Evolutionary conservation across 108 stramenopile species (phyloP).

Genomic region (Fistulifera pelliculosa): DNA sequence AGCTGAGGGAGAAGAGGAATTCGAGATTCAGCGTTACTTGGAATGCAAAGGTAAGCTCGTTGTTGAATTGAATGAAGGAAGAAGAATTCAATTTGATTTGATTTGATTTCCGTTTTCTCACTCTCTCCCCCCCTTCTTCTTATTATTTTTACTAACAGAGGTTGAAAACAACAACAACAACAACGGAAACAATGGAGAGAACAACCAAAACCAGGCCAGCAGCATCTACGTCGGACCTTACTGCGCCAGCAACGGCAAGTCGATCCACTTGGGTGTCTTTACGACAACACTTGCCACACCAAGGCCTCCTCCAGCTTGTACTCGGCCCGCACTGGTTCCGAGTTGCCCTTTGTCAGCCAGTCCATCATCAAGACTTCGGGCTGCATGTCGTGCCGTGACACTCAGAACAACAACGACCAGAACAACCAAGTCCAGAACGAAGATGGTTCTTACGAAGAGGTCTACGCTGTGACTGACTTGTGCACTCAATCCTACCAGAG

Average conservation of each 20-base stretch:
- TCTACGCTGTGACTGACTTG: conserved; percentile 44
- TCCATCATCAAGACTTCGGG: conserved; percentile 35
- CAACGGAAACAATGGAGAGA: conserved; percentile 34
- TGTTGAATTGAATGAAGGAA: too few species aligned
- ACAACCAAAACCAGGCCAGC: conserved; percentile 23
- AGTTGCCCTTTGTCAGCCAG: conserved; percentile 43
- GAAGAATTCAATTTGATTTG: background rate
- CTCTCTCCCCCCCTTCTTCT: conserved; percentile 5
- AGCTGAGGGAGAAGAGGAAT: conserved; percentile 32
- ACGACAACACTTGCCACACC: conserved; percentile 57
- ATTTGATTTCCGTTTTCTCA: too few species aligned
- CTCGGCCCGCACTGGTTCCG: conserved; percentile 41
- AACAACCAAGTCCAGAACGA: conserved; percentile 27
- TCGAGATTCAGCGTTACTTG: conserved; percentile 39
- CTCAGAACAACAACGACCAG: conserved; percentile 22
- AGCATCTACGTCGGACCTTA: conserved; percentile 64
- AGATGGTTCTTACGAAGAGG: conserved; percentile 20
- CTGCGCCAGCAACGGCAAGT: conserved; percentile 56
- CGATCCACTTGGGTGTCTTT: conserved; percentile 68
- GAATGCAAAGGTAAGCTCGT: conserved; percentile 36
- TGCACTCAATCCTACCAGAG: conserved; percentile 52
- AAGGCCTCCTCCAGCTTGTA: conserved; percentile 40
- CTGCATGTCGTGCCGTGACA: conserved; percentile 59
- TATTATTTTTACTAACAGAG: conserved; percentile 30
- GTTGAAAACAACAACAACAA: conserved; percentile 42